A percentile compares a stretch with the other conserved stretches of the same genome.
These are phyloP conservation scores for Hymenoscyphus scutula DNA, from an alignment of 2,329 filamentous ascomycete species.

Conservation along the genomic window DNA sequence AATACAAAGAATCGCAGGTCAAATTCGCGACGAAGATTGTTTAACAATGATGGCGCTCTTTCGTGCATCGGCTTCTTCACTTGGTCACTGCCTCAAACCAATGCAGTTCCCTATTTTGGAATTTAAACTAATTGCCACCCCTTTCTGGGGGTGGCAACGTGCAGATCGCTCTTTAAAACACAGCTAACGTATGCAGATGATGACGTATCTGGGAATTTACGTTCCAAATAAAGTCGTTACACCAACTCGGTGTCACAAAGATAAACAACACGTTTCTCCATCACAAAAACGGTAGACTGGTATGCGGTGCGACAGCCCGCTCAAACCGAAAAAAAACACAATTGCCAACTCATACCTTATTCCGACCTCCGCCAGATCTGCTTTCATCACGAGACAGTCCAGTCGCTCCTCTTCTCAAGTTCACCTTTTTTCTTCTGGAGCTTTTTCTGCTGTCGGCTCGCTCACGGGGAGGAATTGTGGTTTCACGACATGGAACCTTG, in stretches of 20 bases:
- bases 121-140: neutral
- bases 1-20: no score
- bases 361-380: constrained; percentile 7
- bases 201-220: neutral
- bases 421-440: neutral
- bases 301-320: constrained; percentile 1
- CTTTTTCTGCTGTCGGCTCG: neutral
- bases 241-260: neutral
- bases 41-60: no score
- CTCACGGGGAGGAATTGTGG: neutral
- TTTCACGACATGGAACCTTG: constrained; percentile 1
- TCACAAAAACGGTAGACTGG: constrained; percentile 8
- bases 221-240: neutral
- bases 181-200: neutral
- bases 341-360: constrained; percentile 10
- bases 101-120: neutral
- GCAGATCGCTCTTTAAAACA: neutral
- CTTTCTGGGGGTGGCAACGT: neutral
- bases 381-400: constrained; percentile 1
- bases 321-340: neutral
- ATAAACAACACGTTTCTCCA: neutral
- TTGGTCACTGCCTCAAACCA: no score
- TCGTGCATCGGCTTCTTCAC: neutral
- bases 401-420: neutral
- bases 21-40: no score